Base-by-base conservation (phyloP, 1,139 yeast genomes). In the Candida buenavistaensis region DNA sequence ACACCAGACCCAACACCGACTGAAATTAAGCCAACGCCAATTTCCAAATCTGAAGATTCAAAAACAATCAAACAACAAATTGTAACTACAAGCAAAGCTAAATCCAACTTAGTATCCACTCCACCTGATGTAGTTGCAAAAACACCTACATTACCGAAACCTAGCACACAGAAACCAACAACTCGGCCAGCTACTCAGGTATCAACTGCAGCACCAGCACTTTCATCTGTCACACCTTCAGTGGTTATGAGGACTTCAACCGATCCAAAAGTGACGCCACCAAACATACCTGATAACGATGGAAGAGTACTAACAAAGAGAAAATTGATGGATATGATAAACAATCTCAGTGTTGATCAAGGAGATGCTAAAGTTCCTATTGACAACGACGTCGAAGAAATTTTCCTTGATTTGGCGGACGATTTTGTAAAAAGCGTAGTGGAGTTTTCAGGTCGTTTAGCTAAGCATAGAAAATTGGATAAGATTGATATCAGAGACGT, bases 361-460 rank as follows among this genome's bases (percentile, higher is more conserved):
- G 90, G 92, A 19, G 94, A 87, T 50, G 89, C 95, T 3, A 92
- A 87, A 50, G 85, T 95, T 6, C 76, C 77, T n/a, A 83, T 92
- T 37, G 97, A 90, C 55, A 97, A 97, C 20, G 97, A 92, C 58
- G 97, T 90, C 11, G 97, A 92, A 57, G 97, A 90, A 47, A 64
- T 90, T 26, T 65, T 92, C 32, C 69, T 94, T 32, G 98, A 94
- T 57, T 68, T 92, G 40, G 97, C 98, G 0, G 99, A 94, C 56
- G 98, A 94, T 54, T 92, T 92, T 57, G 94, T 92, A 10, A 78
- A 86, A 11, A 82, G 86, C 33, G 96, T 94, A 2, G 88, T 97
- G 0, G 75, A 88, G 3, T 92, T 92, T 66, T 96, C 97, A 0
- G 92, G 98, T 57, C 78, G 94, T 38, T 68, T 92, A 48, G 98